Conservation (phyloP, 208 protist species). For the Trypanosomatidae sp. region DNA sequence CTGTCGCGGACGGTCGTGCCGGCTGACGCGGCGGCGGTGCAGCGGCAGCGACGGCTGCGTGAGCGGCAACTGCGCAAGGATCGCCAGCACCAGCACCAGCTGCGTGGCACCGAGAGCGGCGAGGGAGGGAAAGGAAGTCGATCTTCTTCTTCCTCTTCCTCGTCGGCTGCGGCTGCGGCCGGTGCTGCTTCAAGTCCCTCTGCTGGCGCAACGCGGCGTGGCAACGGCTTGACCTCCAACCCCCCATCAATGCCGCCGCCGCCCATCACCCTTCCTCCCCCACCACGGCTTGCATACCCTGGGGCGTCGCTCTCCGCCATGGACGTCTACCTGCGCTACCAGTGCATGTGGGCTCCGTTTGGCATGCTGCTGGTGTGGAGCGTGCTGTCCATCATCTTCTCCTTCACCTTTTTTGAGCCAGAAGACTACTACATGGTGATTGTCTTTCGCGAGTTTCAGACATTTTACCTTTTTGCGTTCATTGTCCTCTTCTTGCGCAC, state of each 20-base stretch:
- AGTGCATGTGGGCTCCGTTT: conserved; percentile 49
- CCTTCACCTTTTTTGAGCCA: conserved; percentile 39
- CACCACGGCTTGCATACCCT: conserved; percentile 18
- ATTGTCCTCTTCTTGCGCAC: conserved; percentile 59
- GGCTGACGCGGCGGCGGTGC: conserved; percentile 23
- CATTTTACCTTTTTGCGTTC: conserved; percentile 44
- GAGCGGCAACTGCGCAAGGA: conserved; percentile 6
- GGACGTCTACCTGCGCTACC: conserved; percentile 55
- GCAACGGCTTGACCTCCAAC: not conserved
- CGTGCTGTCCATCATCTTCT: conserved; percentile 35
- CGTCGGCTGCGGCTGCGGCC: too few species aligned
- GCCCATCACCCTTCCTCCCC: not conserved
- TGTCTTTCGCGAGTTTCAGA: conserved; percentile 40
- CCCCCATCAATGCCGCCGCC: not conserved
- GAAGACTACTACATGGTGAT: conserved; percentile 69
- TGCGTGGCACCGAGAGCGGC: not conserved
- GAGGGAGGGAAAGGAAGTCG: not conserved
- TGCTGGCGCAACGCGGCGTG: not conserved
- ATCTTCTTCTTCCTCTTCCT: not conserved
- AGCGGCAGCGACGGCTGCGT: conserved; percentile 15
- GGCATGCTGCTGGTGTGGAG: conserved; percentile 38
- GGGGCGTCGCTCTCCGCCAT: conserved; percentile 24
- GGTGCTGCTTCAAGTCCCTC: not conserved
- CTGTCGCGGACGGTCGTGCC: conserved; percentile 26
- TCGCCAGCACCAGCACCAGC: too few species aligned